Base-by-base conservation (phyloP, 805 yeast genomes). In the Candida succiphila region DNA sequence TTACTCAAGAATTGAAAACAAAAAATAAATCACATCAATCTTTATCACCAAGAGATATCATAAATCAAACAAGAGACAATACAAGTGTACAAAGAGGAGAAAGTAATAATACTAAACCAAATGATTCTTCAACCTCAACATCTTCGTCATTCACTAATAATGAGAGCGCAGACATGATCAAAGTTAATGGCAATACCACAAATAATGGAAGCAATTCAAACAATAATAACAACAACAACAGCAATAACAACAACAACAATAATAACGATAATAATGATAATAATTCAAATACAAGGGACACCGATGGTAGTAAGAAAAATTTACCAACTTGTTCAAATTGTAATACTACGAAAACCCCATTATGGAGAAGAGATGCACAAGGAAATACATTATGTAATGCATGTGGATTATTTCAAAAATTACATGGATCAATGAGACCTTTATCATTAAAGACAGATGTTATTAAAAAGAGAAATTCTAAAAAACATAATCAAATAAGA, bases 311-410 rank as follows among this genome's bases (percentile, higher is more conserved):
- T 4, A 37, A 21, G 13, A 48, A 51, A 29, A 31, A 44, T 7
- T 33, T 45, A 2, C 35, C 68, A 4, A 72, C 67, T 41, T 75
- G 81, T 49, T 58, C 58, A 36, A 75, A 75, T 51, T 75, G 81
- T 48, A 68, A 71, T 30, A 74, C 81, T 1, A 49, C 65, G 2
- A 75, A 72, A 37, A 75, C 81, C 0, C 81, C 81, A 1, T 56
- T 75, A 17, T 75, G 81, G 81, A 54, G 81, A 29, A 63, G 72
- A 45, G 78, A 74, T 45, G 67, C 75, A 6, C 60, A 54, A 19
- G 81, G 81, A 1, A 69, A 72, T 39, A 72, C 80, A 3, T 56
- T 75, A 5, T 75, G 81, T 48, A 75, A 75, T 46, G 81, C 81
- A 0, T 75, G 81, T 56, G 81, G 81, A 1, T 55, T 75, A 17